Conservation (phyloP, 2,329 filamentous ascomycete genomes). For the Bipolaris gigantea region DNA sequence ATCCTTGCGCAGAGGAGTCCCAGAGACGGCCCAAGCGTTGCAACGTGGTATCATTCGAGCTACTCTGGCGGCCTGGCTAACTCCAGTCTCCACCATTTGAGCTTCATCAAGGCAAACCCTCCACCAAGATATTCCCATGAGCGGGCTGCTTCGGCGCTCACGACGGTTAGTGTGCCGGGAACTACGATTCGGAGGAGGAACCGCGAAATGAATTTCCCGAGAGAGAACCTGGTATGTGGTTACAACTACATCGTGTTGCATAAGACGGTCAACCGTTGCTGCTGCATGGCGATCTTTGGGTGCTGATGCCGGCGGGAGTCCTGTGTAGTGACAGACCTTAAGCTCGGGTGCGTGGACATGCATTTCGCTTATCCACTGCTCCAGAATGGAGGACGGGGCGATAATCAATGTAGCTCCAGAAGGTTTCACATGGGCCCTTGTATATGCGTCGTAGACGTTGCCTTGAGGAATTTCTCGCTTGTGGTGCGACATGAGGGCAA, state of each 20-base stretch:
- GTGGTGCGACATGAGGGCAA: constrained; percentile 70
- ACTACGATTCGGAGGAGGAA: constrained; percentile 69
- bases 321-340: constrained; percentile 59
- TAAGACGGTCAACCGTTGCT: constrained; percentile 52
- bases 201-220: constrained; percentile 76
- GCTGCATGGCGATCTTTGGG: constrained; percentile 40
- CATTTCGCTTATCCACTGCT: constrained; percentile 67
- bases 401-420: constrained; percentile 65
- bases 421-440: constrained; percentile 50
- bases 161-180: constrained; percentile 67
- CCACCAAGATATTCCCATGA: constrained; percentile 87
- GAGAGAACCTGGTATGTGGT: constrained; percentile 72
- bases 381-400: constrained; percentile 61
- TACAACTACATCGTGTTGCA: constrained; percentile 60
- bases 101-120: constrained; percentile 74
- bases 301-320: constrained; percentile 45
- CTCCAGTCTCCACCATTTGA: constrained; percentile 90
- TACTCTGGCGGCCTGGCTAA: constrained; percentile 79
- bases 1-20: constrained; percentile 82
- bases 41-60: constrained; percentile 78
- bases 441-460: constrained; percentile 46
- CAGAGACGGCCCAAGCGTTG: constrained; percentile 90
- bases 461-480: constrained; percentile 39
- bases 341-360: constrained; percentile 59
- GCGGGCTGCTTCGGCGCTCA: constrained; percentile 68